Evolutionary conservation across 148 eudicot species (phyloP), one percentile per base, ranked within the genome.

Genomic region (Amaranthus cruentus): DNA sequence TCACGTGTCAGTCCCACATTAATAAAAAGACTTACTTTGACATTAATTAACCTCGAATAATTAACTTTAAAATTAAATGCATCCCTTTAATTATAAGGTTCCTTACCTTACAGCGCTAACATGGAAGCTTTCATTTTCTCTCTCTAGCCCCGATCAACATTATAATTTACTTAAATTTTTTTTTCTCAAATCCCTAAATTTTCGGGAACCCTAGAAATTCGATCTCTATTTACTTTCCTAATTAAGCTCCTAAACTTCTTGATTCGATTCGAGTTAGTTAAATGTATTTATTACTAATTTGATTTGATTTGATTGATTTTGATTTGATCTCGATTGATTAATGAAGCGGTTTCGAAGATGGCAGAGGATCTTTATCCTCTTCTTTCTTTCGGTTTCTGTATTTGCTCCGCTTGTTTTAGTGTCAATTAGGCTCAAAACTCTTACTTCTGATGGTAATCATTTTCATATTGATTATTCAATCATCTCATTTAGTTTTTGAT

Each of bases 291-390:
- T 47, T 50, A 15, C 13, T 8, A 28, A 43, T 43, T 4, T 52
- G 4, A 6, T 14, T 55, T 46, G 2, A 12, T 18, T 54, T 51
- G 43, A 65, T 62, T 18, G 38, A 50, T 66, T 73, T 47, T 48
- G 38, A 44, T 55, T 70, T 66, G 69, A 62, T 15, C 73, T 67
- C 62, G 44, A 59, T 72, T 62, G 69, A 78, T 85, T 77, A 79
- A 92, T 90, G 97, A 91, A 74, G 90, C 79, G 71, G 77, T 71
- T 75, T 75, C 84, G 87, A n/a, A 77, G 82, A 86, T 85, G 89
- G 81, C 85, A 87, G 92, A 87, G 99, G 97, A 90, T 86, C 77
- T 84, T 77, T 71, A 84, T 95, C 96, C 97, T 95, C 96, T 86
- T 83, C 66, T 60, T 95, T 51, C 88, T 95, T 47, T 81, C 80